A percentile compares a stretch with the other conserved stretches of the same genome.
Conservation (phyloP, 2,329 filamentous ascomycete genomes). For the Chrysoporthe deuterocubensis region DNA sequence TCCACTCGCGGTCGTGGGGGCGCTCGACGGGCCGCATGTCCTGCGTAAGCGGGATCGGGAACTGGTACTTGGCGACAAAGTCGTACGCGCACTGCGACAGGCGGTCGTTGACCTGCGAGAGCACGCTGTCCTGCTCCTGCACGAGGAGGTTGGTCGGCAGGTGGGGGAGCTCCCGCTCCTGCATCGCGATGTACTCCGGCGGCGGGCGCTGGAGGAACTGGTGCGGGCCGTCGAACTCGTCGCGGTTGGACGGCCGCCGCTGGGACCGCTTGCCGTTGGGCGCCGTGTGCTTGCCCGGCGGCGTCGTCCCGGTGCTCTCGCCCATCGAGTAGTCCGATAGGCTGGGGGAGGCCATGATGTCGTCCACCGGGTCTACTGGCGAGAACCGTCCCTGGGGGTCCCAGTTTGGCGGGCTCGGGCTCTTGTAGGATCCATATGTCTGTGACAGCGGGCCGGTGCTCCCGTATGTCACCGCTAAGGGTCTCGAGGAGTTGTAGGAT, state of each 20-base stretch:
- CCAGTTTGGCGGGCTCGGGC: slow-evolving; percentile 49
- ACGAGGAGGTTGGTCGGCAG: slow-evolving; percentile 82
- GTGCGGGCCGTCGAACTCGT: slow-evolving; percentile 88
- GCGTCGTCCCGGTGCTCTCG: slow-evolving; percentile 47
- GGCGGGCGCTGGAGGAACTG: slow-evolving; percentile 78
- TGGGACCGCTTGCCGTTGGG: slow-evolving; percentile 58
- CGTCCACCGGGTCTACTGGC: slow-evolving; percentile 61
- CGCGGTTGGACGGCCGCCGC: slow-evolving; percentile 76
- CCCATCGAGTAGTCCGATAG: slow-evolving; percentile 65
- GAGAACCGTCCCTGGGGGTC: slow-evolving; percentile 57
- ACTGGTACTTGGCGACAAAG: slow-evolving; percentile 90
- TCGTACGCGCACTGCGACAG: slow-evolving; percentile 86
- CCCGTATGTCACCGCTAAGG: slow-evolving; percentile 43
- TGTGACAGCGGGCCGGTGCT: slow-evolving; percentile 26
- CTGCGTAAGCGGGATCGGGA: slow-evolving; percentile 81
- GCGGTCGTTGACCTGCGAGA: slow-evolving; percentile 81
- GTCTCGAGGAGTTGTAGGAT: slow-evolving; percentile 46
- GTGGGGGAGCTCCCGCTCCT: slow-evolving; percentile 80
- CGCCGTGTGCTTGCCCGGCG: slow-evolving; percentile 50
- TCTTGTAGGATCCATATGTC: slow-evolving; percentile 44
- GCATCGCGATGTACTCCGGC: slow-evolving; percentile 71
- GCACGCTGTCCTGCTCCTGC: slow-evolving; percentile 82
- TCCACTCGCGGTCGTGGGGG: slow-evolving; percentile 83
- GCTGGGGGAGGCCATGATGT: slow-evolving; percentile 61
- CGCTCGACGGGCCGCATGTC: slow-evolving; percentile 79